Evolutionary conservation across 306 rosid genomes (phyloP), one percentile per base, ranked within the genome.

Genomic region (Vigna hirtella): DNA sequence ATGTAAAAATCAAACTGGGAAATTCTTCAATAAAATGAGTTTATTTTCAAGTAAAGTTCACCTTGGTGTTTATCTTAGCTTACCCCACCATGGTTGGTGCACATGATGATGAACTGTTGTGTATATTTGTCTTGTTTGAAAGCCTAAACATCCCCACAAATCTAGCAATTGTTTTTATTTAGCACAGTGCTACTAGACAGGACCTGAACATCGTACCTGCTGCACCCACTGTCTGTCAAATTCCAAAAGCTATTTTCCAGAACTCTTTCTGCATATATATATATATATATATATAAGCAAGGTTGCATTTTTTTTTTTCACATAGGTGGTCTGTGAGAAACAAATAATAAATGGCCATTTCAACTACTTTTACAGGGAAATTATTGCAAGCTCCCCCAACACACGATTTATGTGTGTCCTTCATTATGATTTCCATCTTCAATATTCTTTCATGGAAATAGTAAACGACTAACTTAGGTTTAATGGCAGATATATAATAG

Each of bases 151-250:
- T 52, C 50, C 74, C 78, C 62, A 72, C 74, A 82, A 82, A 82
- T 82, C 79, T 72, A 72, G 79, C 82, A 47, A 72, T 82, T 82
- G 86, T 82, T 65, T 82, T 68, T 82, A 77, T 65, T 30, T 77
- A 76, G 51, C 20, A 51, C 47, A 59, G 71, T 9, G 52, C 6
- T 58, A 10, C 7, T 72, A 26, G 59, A 74, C 79, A 82, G 14
- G 6, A 24, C 24, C 20, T 62, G 43, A 64, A 77, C 79, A 77
- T 82, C 79, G 86, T 82, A 82, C 82, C 71, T 55, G 63, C 57
- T 12, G 50, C 50, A 45, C 0, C 34, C 45, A 40, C 2, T 15
- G 17, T 14, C 79, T 82, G 85, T 82, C 76, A 72, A 55, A 70
- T 72, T 82, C 82, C 75, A 30, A 77, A 82, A 82, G 78, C 38